phyloP scores from a whole-genome alignment of 139 green algal genomes.

The Zygnema cylindricum region DNA sequence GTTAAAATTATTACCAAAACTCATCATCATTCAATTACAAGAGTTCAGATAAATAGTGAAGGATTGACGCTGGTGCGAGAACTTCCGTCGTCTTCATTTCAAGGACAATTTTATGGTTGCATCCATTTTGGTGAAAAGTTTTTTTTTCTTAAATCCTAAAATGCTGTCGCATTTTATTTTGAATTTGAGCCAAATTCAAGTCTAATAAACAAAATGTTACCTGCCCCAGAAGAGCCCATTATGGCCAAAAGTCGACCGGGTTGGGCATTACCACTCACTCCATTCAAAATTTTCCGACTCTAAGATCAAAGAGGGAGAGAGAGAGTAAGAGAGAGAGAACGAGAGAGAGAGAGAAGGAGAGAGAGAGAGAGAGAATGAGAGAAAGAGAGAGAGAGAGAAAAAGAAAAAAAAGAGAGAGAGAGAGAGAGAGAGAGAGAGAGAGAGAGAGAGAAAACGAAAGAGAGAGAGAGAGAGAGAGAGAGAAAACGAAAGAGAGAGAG shows the following conservation, averaged over 20 bases:
- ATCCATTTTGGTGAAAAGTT: too few species aligned
- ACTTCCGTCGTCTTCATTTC: too few species aligned
- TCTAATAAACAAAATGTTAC: neutral
- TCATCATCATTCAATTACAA: too few species aligned
- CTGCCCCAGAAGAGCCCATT: constrained; percentile 63
- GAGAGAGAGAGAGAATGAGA: neutral
- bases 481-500: neutral
- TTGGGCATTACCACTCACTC: constrained; percentile 43
- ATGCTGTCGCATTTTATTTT: too few species aligned
- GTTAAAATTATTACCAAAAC: neutral
- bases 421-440: neutral
- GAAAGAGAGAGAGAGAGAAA: neutral
- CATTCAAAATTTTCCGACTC: constrained; percentile 62
- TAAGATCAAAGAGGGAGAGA: neutral
- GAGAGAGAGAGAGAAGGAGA: neutral
- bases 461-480: neutral
- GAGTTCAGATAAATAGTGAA: too few species aligned
- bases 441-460: neutral
- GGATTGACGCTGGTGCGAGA: too few species aligned
- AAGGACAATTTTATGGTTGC: too few species aligned
- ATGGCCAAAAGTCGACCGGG: constrained; percentile 60
- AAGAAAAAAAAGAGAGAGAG: neutral
- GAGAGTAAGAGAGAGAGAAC: neutral
- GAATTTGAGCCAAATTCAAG: too few species aligned
- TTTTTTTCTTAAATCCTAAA: too few species aligned